Evolutionary conservation across 176 grass and related monocot species (phyloP).

Genomic region (Eremochloa ophiuroides): DNA sequence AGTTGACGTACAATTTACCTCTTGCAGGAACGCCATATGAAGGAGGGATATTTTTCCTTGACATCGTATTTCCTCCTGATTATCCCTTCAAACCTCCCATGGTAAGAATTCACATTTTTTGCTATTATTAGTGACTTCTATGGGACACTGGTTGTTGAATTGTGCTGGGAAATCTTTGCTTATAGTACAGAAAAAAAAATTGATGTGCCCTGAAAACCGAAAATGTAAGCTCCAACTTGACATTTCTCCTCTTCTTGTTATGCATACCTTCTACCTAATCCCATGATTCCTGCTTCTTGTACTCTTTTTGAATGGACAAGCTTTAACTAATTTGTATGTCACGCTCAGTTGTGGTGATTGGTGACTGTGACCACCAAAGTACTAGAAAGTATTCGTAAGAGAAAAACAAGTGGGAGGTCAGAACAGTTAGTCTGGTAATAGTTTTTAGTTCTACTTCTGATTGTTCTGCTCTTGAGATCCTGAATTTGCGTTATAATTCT

Average conservation of each 20-base stretch:
- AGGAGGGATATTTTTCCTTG: slow-evolving; percentile 94
- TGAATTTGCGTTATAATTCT: background rate
- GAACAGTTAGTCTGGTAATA: background rate
- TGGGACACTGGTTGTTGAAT: background rate
- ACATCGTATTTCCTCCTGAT: slow-evolving; percentile 74
- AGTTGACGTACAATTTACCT: background rate
- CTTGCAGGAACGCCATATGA: slow-evolving; percentile 75
- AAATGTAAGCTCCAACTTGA: background rate
- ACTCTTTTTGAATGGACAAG: slow-evolving; percentile 12
- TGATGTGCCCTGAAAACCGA: background rate
- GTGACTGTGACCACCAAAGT: background rate
- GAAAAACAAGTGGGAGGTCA: background rate
- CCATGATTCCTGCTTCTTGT: background rate
- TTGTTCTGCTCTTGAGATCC: background rate
- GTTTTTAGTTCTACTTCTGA: background rate
- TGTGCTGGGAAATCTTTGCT: background rate
- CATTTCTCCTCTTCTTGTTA: background rate
- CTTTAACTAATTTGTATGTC: slow-evolving; percentile 16
- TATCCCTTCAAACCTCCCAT: slow-evolving; percentile 83
- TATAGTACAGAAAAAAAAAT: background rate
- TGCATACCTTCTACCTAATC: slow-evolving; percentile 4
- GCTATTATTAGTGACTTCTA: background rate
- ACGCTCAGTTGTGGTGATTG: background rate
- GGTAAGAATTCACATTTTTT: slow-evolving; percentile 35
- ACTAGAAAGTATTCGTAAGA: background rate